Conservation (phyloP, 345 rosid species). For the Laguncularia racemosa region DNA sequence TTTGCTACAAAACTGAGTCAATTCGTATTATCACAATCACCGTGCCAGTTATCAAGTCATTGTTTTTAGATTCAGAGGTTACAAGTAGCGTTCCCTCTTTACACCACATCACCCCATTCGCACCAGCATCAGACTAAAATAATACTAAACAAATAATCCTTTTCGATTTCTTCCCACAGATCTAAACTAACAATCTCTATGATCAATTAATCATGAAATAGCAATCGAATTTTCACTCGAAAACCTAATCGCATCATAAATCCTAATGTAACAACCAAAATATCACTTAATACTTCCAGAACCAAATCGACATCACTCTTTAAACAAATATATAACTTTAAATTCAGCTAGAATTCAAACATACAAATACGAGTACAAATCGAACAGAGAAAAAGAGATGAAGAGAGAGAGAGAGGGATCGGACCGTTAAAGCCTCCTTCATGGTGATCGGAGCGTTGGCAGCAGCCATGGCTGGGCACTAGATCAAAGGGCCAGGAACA, state of each 20-base stretch:
- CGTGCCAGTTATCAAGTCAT: no score
- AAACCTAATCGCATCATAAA: neutral
- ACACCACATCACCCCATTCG: no score
- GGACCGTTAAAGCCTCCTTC: slow-evolving; percentile 41
- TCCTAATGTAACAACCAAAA: neutral
- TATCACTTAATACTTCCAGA: neutral
- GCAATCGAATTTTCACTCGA: neutral
- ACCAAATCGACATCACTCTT: neutral
- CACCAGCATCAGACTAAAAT: no score
- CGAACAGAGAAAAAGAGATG: neutral
- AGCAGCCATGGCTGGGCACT: slow-evolving; percentile 37
- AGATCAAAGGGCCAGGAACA: slow-evolving; percentile 1
- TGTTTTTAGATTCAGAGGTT: no score
- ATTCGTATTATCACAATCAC: no score
- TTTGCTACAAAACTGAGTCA: no score
- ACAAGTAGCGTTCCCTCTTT: no score
- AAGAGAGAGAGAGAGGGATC: neutral
- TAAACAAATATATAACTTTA: neutral
- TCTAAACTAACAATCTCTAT: neutral
- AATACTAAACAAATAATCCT: no score
- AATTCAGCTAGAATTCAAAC: neutral
- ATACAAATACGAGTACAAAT: neutral
- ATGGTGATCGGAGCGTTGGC: slow-evolving; percentile 51
- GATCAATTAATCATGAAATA: neutral
- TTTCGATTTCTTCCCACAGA: neutral